Conservation (phyloP, 1,284 basidiomycete species). For the Ceratorhiza oryzae-sativae region DNA sequence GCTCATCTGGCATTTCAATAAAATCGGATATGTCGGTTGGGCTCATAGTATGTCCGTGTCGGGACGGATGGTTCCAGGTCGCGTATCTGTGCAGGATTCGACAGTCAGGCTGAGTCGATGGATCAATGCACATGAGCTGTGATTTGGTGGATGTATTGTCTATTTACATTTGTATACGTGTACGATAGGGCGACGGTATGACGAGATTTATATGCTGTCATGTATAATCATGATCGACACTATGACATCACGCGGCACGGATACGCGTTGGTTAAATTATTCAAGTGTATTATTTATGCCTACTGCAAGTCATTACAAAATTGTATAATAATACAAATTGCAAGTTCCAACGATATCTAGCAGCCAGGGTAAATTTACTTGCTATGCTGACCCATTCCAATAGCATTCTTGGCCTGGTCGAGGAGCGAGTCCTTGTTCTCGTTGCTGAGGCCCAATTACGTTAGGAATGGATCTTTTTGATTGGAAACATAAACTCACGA, state of each 20-base stretch:
- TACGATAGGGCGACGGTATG: constrained; percentile 4
- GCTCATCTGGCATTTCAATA: background rate
- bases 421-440: constrained; percentile 52
- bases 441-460: constrained; percentile 44
- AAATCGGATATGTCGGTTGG: constrained; percentile 15
- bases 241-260: constrained; percentile 6
- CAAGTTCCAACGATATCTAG: background rate
- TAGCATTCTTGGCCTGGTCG: constrained; percentile 60
- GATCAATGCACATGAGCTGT: constrained; percentile 37
- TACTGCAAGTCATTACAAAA: constrained; percentile 12
- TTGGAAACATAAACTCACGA: constrained; percentile 33
- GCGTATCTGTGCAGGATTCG: background rate
- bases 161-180: background rate
- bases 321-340: constrained; percentile 33
- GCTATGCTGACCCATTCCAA: constrained; percentile 54
- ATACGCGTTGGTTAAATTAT: constrained; percentile 3
- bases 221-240: background rate
- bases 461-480: too few species aligned
- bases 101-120: constrained; percentile 14
- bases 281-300: constrained; percentile 1
- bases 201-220: background rate
- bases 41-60: constrained; percentile 6
- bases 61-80: constrained; percentile 11
- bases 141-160: background rate
- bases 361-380: background rate